phyloP scores from a whole-genome alignment of 2,329 filamentous ascomycete species.

The Stagonosporopsis vannaccii region DNA sequence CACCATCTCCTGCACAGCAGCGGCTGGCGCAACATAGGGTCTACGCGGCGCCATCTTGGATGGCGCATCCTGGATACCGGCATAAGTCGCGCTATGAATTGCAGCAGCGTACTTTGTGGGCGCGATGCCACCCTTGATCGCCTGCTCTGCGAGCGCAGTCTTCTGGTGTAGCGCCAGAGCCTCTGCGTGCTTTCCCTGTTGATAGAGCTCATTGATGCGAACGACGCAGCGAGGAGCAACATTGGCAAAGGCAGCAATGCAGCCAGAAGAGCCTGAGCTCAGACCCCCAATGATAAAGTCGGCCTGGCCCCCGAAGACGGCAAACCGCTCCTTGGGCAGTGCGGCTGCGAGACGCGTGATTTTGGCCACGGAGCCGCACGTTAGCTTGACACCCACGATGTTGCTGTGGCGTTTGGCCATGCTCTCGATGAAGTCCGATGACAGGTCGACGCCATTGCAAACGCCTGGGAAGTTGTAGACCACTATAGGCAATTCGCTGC shows the following conservation, averaged over 20 bases:
- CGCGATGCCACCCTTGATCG: slow-evolving; percentile 70
- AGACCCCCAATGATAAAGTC: slow-evolving; percentile 70
- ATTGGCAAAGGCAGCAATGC: slow-evolving; percentile 64
- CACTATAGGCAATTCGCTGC: slow-evolving; percentile 67
- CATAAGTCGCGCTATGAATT: slow-evolving; percentile 65
- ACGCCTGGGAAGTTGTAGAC: slow-evolving; percentile 76
- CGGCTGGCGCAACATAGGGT: slow-evolving; percentile 26
- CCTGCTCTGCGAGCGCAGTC: slow-evolving; percentile 69
- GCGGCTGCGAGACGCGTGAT: slow-evolving; percentile 67
- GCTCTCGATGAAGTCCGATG: slow-evolving; percentile 67
- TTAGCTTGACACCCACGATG: slow-evolving; percentile 73
- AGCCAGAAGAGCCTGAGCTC: slow-evolving; percentile 60
- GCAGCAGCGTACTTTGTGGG: slow-evolving; percentile 71
- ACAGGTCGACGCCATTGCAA: slow-evolving; percentile 70
- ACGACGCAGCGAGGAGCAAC: slow-evolving; percentile 62
- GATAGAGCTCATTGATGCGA: slow-evolving; percentile 65
- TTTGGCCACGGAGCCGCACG: slow-evolving; percentile 74
- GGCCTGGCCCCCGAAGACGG: slow-evolving; percentile 73
- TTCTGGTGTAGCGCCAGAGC: slow-evolving; percentile 66
- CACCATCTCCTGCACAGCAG: slow-evolving; percentile 20
- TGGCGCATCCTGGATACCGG: slow-evolving; percentile 48
- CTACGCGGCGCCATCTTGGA: slow-evolving; percentile 23
- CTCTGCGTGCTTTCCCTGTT: slow-evolving; percentile 61
- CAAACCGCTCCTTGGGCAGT: slow-evolving; percentile 63
- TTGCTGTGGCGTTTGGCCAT: slow-evolving; percentile 64